Base-by-base conservation (phyloP, 257 asterid genomes). In the Ajuga chamaepitys region DNA sequence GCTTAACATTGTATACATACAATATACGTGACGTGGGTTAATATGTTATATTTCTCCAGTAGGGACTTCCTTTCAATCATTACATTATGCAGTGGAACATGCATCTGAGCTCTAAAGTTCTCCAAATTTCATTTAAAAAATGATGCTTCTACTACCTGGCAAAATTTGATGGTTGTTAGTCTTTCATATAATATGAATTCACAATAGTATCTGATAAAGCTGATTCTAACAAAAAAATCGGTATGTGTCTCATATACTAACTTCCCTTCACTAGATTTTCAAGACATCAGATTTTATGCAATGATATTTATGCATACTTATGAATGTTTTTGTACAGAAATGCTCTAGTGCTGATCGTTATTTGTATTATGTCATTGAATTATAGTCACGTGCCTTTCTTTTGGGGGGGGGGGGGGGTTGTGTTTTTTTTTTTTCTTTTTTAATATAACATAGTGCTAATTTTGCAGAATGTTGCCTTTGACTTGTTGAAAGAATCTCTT, bases 391-490 rank as follows among this genome's bases (percentile, higher is more conserved):
- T 52, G 8, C 51, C 24, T 48, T 45, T 62, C 63, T 58, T 45
- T 59, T n/a, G n/a, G n/a, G n/a, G n/a, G n/a, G n/a, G n/a, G n/a
- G n/a, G n/a, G n/a, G n/a, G n/a, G n/a, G n/a, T n/a, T n/a, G n/a
- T n/a, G n/a, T n/a, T n/a, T n/a, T n/a, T n/a, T n/a, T n/a, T n/a
- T n/a, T n/a, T n/a, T n/a, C n/a, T 26, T 38, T 62, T 53, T 41
- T 34, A 28, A 25, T n/a, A n/a, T n/a, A n/a, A 56, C 48, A 41
- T 65, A 70, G 9, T 58, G 58, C 28, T 54, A 51, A 37, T 67
- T 81, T 78, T 77, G 86, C 95, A 94, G 96, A 82, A 90, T 77
- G 95, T 85, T 67, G 99, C 99, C 65, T 82, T 83, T 75, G 95
- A 86, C 58, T 78, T 78, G 66, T 66, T 90, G 81, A 81, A 75